Base-by-base conservation (phyloP, 495 filamentous ascomycete genomes). In the Lindgomyces ingoldianus region DNA sequence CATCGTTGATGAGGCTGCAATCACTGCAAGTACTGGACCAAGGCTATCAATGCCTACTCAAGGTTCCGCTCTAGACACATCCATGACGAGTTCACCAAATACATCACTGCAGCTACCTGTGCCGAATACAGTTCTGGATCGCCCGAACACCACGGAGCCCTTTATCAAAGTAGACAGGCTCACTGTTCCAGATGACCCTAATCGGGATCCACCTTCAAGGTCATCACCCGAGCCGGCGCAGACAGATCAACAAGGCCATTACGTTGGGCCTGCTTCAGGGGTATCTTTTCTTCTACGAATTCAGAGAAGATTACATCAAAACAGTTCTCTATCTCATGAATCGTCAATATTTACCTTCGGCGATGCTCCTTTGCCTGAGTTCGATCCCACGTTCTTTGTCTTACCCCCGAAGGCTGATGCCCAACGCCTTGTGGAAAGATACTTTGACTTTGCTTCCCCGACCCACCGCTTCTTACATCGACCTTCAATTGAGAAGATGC, bases 391-490 rank as follows among this genome's bases (percentile, higher is more conserved):
- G 9, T 65, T 65, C 56, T 65, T 65, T 41, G 62, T 65, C 14
- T 24, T 65, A 9, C 62, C 62, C 4, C 62, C 62, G 3, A 65
- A 60, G 25, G 36, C 47, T 1, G 67, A 73, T 33, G 68, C 71
- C 19, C 24, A 69, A 21, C 57, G 65, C 29, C 61, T 76, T n/a
- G 30, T 75, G 10, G 36, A 65, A 30, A 60, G 64, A 47, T 79
- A 76, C 48, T 79, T 79, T 54, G 72, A 74, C 3, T 75, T 74
- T 57, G 73, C 71, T 21, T 63, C 69, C 4, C 67, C 74, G 2
- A 75, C 70, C 0, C 67, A 74, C 44, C 57, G 75, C n/a, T 76
- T 76, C 50, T 50, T 77, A 4, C 75, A 79, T 59, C 60, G 72
- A 6, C 75, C 70, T 1, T 75, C 76, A 0, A 66, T 79, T 25